Evolutionary conservation across 352 stramenopile species (phyloP), one percentile per base, ranked within the genome.

Genomic region (Globisporangium nodosum): DNA sequence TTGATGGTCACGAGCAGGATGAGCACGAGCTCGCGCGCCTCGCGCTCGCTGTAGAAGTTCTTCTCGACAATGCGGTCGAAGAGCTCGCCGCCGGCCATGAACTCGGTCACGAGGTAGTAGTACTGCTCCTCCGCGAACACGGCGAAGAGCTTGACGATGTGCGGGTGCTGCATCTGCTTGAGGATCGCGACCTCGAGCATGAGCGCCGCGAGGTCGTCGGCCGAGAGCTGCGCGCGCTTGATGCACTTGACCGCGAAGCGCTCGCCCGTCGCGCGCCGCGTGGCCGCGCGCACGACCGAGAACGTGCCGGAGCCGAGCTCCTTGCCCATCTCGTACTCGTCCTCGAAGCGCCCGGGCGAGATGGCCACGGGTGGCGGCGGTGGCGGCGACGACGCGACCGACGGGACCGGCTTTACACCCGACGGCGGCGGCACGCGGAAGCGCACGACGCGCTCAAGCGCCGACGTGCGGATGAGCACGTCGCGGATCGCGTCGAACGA

Each of bases 91-190:
- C 85, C 85, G 8, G 80, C 81, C 70, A 98, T 96, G 43, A 97
- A 88, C 72, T 99, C 96, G 54, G 97, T 98, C 12, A 99, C 95
- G 47, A 99, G 80, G 68, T 99, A 99, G 74, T 96, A 99, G 63
- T 97, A 83, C 30, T 90, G 76, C 16, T 87, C 73, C 39, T 97
- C 90, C 46, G 96, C 72, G 70, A 92, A 97, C 12, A 97, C 94
- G 47, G 92, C 93, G 48, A 92, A 89, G 7, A 97, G 69, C 49
- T 88, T 80, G 62, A 97, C 83, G 58, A 97, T 96, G 66, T 96
- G 79, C 42, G 81, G 70, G 70, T 97, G 90, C 67, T 90, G 76
- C 80, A 94, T 89, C 61, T 88, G 73, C 53, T 85, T 66, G 58
- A 94, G 68, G 61, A 94, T 88, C 50, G 81, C 76, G 9, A 91